Evolutionary conservation across 768 basidiomycete species (phyloP).

Genomic region (Boletus subparvulus): DNA sequence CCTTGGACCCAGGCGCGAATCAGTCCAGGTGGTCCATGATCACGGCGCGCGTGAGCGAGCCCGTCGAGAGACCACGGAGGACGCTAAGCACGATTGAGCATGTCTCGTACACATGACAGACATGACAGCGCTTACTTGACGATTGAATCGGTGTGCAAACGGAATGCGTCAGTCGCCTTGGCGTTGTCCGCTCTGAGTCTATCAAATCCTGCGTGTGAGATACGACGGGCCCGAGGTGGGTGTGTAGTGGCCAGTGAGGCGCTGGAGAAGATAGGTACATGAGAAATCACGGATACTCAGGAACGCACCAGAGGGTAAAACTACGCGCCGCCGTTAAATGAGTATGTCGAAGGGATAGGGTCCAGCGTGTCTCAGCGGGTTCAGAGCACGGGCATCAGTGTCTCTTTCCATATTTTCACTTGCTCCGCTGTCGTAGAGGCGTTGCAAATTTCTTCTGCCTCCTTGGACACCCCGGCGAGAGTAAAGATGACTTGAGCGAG

Average conservation of each 20-base stretch:
- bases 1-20: constrained; percentile 48
- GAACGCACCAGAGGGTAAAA: constrained; percentile 56
- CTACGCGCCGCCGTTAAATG: constrained; percentile 61
- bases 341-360: constrained; percentile 44
- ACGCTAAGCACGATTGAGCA: constrained; percentile 34
- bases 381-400: constrained; percentile 62
- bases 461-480: constrained; percentile 53
- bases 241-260: constrained; percentile 55
- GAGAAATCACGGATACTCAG: neutral
- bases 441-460: constrained; percentile 55
- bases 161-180: constrained; percentile 51
- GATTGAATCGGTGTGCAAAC: constrained; percentile 72
- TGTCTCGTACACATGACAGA: neutral
- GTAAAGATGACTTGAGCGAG: constrained; percentile 57
- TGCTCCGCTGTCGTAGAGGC: constrained; percentile 56
- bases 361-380: constrained; percentile 54
- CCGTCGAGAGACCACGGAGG: constrained; percentile 41
- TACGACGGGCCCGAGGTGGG: constrained; percentile 61
- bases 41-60: constrained; percentile 59
- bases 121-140: constrained; percentile 46
- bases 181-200: constrained; percentile 49
- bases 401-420: constrained; percentile 57
- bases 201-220: constrained; percentile 61
- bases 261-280: constrained; percentile 16
- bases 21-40: constrained; percentile 74